Percentiles rank a stretch among this genome's conserved stretches.
These are phyloP conservation scores for Globisporangium recalcitrans DNA, from an alignment of 352 stramenopile species.

Conservation along the genomic window DNA sequence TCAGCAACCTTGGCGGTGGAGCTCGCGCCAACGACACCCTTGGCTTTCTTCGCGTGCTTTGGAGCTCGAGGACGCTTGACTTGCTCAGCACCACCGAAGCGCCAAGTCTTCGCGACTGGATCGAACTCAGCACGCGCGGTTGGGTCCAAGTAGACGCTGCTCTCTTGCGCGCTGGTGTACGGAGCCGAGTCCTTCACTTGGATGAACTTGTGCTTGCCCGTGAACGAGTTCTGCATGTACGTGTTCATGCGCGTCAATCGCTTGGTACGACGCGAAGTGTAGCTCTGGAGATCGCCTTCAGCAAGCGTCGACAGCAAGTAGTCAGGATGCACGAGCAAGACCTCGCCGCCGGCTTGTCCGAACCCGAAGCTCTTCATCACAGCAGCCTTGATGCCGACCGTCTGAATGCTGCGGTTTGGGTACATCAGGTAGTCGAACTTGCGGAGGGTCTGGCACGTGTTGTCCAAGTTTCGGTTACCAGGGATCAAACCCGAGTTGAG, in stretches of 20 bases:
- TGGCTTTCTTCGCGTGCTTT: constrained; percentile 18
- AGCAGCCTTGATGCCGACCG: constrained; percentile 68
- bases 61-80: constrained; percentile 45
- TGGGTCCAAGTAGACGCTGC: constrained; percentile 82
- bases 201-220: constrained; percentile 67
- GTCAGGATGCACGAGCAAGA: constrained; percentile 77
- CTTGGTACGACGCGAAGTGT: constrained; percentile 33
- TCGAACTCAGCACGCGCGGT: constrained; percentile 76
- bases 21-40: not conserved
- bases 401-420: constrained; percentile 77
- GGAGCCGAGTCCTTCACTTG: constrained; percentile 79
- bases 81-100: constrained; percentile 38
- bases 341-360: constrained; percentile 65
- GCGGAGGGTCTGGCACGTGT: constrained; percentile 59
- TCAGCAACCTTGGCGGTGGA: not conserved
- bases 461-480: constrained; percentile 82
- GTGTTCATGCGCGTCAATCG: constrained; percentile 70
- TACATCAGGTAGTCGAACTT: constrained; percentile 80
- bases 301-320: constrained; percentile 56
- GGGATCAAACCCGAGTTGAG: constrained; percentile 73
- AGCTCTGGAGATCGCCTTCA: constrained; percentile 44
- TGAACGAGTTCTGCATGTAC: constrained; percentile 72
- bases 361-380: constrained; percentile 86
- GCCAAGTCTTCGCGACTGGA: constrained; percentile 55
- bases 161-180: constrained; percentile 78